phyloP scores from a whole-genome alignment of 2,329 filamentous ascomycete genomes.

The Pseudogymnoascus pannorum region DNA sequence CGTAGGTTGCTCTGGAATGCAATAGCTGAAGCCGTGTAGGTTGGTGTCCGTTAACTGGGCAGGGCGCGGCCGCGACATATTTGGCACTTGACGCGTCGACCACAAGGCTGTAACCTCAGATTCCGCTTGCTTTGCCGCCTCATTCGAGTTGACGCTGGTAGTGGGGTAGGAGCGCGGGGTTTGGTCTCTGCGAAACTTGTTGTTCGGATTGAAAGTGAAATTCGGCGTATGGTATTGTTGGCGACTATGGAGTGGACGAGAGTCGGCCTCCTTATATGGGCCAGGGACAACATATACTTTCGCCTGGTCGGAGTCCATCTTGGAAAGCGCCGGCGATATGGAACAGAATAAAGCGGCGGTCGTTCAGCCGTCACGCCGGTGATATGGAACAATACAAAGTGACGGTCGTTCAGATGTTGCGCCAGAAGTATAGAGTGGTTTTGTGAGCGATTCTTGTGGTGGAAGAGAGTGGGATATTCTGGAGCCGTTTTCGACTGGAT shows the following conservation, averaged over 20 bases:
- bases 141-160: conserved; percentile 44
- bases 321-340: conserved; percentile 23
- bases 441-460: not conserved
- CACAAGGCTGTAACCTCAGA: conserved; percentile 42
- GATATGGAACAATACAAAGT: no score
- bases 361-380: not conserved
- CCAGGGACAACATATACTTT: conserved; percentile 41
- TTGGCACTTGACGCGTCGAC: conserved; percentile 47
- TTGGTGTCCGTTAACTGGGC: conserved; percentile 49
- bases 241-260: conserved; percentile 38
- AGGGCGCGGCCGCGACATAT: conserved; percentile 43
- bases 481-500: not conserved
- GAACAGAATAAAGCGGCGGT: not conserved
- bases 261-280: conserved; percentile 14
- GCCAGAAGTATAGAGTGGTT: not conserved
- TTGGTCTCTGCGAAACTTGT: conserved; percentile 40
- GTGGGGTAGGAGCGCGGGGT: conserved; percentile 38
- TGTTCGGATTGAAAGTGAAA: conserved; percentile 43
- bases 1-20: conserved; percentile 45
- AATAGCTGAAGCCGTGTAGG: conserved; percentile 46
- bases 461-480: not conserved
- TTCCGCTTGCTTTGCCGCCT: conserved; percentile 43
- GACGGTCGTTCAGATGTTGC: no score
- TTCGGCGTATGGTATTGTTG: conserved; percentile 43
- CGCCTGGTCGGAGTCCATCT: conserved; percentile 46